Conservation (phyloP, 2,329 filamentous ascomycete genomes). For the Alternaria sp. region DNA sequence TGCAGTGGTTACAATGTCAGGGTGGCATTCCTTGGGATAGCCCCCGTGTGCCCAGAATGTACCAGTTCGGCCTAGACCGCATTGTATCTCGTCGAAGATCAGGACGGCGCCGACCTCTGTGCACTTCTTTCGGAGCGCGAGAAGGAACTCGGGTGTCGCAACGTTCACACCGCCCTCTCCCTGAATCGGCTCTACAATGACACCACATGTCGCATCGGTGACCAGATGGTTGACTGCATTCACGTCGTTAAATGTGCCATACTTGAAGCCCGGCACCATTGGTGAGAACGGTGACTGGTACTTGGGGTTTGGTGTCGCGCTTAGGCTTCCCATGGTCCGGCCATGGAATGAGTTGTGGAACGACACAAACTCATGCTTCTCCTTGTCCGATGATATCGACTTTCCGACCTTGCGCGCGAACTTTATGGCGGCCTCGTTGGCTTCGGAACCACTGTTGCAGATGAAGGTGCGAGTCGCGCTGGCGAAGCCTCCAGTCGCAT, state of each 20-base stretch:
- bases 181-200: constrained; percentile 96
- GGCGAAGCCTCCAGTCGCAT: constrained; percentile 81
- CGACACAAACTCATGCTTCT: constrained; percentile 84
- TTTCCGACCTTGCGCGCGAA: constrained; percentile 94
- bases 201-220: constrained; percentile 86
- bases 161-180: constrained; percentile 93
- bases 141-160: constrained; percentile 82
- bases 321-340: constrained; percentile 91
- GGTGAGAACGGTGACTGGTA: constrained; percentile 95
- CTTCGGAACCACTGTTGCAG: constrained; percentile 95
- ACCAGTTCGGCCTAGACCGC: constrained; percentile 87
- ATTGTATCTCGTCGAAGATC: constrained; percentile 97
- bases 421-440: constrained; percentile 97
- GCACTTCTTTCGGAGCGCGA: constrained; percentile 83
- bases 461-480: constrained; percentile 83
- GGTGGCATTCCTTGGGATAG: constrained; percentile 81
- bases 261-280: constrained; percentile 92
- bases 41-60: constrained; percentile 85
- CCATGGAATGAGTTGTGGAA: constrained; percentile 95
- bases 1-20: constrained; percentile 90
- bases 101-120: constrained; percentile 86
- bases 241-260: constrained; percentile 86
- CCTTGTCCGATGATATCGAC: constrained; percentile 71
- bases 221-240: constrained; percentile 75
- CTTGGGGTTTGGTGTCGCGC: constrained; percentile 97